Conservation (phyloP, 805 yeast genomes). For the Metschnikowia cerradonensis region DNA sequence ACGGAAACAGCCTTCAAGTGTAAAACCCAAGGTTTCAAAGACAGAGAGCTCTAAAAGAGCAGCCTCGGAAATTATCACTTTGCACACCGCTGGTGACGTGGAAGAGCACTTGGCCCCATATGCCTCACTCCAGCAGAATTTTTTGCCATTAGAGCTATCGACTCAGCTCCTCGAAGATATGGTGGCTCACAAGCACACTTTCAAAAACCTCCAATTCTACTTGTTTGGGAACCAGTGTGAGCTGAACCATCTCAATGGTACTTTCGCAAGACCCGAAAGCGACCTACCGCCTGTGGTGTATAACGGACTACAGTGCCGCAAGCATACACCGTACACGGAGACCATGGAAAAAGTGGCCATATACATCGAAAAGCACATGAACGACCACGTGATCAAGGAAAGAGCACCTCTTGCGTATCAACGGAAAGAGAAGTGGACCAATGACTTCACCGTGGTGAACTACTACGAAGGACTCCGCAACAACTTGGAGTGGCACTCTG, state of each 20-base stretch:
- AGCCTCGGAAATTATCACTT: constrained; percentile 25
- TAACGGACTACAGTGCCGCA: constrained; percentile 38
- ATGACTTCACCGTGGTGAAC: constrained; percentile 54
- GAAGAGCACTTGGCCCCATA: constrained; percentile 45
- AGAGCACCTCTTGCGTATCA: constrained; percentile 37
- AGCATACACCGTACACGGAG: constrained; percentile 31
- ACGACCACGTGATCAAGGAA: constrained; percentile 31
- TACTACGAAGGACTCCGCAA: constrained; percentile 46
- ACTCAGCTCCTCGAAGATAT: constrained; percentile 41
- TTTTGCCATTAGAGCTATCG: constrained; percentile 51
- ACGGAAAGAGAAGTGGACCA: constrained; percentile 41
- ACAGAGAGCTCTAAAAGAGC: not conserved
- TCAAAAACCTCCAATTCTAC: constrained; percentile 47
- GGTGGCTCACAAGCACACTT: constrained; percentile 35
- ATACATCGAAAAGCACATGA: constrained; percentile 37
- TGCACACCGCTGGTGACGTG: constrained; percentile 52
- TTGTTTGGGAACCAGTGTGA: constrained; percentile 59
- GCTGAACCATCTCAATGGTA: constrained; percentile 50
- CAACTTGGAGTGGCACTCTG: constrained; percentile 73
- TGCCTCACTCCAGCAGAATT: constrained; percentile 45
- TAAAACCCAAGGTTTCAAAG: not conserved
- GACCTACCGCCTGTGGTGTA: constrained; percentile 25
- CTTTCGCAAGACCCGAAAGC: constrained; percentile 18
- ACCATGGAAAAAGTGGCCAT: constrained; percentile 36
- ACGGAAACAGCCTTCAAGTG: not conserved